Evolutionary conservation across 2,329 filamentous ascomycete genomes (phyloP).

Genomic region (Fusarium xyrophilum): DNA sequence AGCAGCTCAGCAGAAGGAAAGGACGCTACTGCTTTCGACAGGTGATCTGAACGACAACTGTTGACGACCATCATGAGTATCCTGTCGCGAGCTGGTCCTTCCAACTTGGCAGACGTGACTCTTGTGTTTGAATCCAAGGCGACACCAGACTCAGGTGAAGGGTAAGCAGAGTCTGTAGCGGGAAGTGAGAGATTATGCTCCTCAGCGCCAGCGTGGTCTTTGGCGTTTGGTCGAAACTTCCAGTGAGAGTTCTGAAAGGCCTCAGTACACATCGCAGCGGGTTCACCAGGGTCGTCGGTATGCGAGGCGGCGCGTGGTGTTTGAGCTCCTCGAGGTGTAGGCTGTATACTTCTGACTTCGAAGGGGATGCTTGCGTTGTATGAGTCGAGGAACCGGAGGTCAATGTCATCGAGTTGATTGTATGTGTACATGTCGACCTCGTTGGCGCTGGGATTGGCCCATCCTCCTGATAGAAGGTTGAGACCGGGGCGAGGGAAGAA

Average conservation of each 20-base stretch:
- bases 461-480: constrained; percentile 31
- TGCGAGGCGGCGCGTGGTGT: constrained; percentile 7
- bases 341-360: constrained; percentile 29
- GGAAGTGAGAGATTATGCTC: constrained; percentile 45
- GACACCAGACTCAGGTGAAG: constrained; percentile 38
- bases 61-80: constrained; percentile 43
- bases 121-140: constrained; percentile 20
- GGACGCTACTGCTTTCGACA: constrained; percentile 43
- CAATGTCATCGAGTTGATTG: constrained; percentile 43
- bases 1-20: constrained; percentile 51
- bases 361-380: constrained; percentile 45
- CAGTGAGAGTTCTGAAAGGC: constrained; percentile 41
- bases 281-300: constrained; percentile 19
- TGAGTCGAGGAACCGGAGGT: constrained; percentile 44
- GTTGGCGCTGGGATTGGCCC: neutral
- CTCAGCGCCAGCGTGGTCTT: constrained; percentile 44
- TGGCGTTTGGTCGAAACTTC: constrained; percentile 43
- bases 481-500: constrained; percentile 30
- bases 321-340: constrained; percentile 14
- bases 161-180: constrained; percentile 20
- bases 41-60: constrained; percentile 39
- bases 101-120: constrained; percentile 32
- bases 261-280: constrained; percentile 32
- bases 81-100: constrained; percentile 38
- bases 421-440: constrained; percentile 14